Evolutionary conservation across 2,329 filamentous ascomycete species (phyloP), one percentile per base, ranked within the genome.

Genomic region (Thielaviopsis euricoi): DNA sequence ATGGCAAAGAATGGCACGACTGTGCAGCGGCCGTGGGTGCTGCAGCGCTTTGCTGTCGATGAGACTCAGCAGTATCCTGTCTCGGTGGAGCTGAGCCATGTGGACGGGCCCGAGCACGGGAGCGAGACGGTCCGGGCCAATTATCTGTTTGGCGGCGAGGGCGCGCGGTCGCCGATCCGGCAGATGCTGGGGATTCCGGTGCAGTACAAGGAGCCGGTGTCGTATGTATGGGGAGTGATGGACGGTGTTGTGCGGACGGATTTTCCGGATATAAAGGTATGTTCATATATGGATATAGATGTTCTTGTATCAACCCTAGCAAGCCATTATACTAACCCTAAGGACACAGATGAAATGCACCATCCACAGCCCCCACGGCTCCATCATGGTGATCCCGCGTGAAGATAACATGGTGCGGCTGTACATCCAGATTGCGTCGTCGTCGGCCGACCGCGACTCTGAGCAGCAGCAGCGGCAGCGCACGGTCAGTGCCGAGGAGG

Each of bases 331-430:
- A 52, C 65, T 87, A 66, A 85, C 76, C 21, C 73, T 25, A 43
- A 15, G 0, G 1, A 10, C 1, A 6, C 60, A 83, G 75, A 84
- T 85, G 76, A 85, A 86, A 73, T 86, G 82, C 64, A 86, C 83
- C 0, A 86, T 89, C 60, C 86, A 89, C 67, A 88, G 85, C 3
- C 75, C 80, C 52, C 74, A 83, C 59, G 86, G 86, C 1, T 88
- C 85, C 19, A 83, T 90, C 65, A 86, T 90, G 80, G 82, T 89
- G 4, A 89, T 91, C 60, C 84, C 84, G 1, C 74, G 82, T 7
- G 82, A 85, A 65, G 70, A 76, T 53, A 77, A 80, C 59, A 76
- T 83, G 67, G 81, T 83, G 51, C 74, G 83, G 40, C 76, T 86
- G 19, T 84, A 87, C 63, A 80, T 88, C 58, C 86, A 87, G 64